Base-by-base conservation (phyloP, 768 basidiomycete species). In the Suillus subaureus region DNA sequence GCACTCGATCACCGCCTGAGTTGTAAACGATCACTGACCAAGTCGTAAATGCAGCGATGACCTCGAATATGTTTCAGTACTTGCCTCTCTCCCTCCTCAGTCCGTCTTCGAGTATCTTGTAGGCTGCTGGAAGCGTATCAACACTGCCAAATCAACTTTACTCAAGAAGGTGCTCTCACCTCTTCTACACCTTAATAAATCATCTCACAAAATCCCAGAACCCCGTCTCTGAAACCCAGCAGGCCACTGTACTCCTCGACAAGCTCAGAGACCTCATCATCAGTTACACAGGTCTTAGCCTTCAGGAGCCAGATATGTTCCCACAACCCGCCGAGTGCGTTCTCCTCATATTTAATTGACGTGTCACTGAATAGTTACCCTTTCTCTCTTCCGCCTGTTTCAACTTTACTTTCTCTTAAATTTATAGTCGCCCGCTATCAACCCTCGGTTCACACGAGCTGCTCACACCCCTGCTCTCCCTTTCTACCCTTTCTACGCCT, bases 241-340 rank as follows among this genome's bases (percentile, higher is more conserved):
- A 80, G 69, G 94, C 92, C 39, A 76, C 85, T 13, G 77, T 73
- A 35, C 76, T 85, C n/a, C 80, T 94, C 26, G 92, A 95, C 51
- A 93, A 89, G 75, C 74, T 92, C 43, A 89, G 91, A n/a, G 85
- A 91, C 64, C 82, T 97, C 18, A 77, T 98, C 60, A 87, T 99
- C 68, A 94, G 91, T 64, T 97, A 97, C 78, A 87, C 90, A 13
- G 96, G 96, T 6, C 83, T 98, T 57, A 91, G 86, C 28, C 80
- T 99, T 12, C 94, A 96, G 78, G 96, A 96, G 66, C 93, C 96
- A 1, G 89, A 89, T 45, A 96, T 98, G 91, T 99, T 99, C 70
- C 92, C 94, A 57, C 94, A 97, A 70, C 96, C 96, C 12, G 63
- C 77, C 62, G 85, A 87, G 95, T 93, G 76, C 66, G 85, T 80